These are phyloP conservation scores for Magnolia sinica DNA, from an alignment of 164 flowering plant genomes.

Conservation along the genomic window DNA sequence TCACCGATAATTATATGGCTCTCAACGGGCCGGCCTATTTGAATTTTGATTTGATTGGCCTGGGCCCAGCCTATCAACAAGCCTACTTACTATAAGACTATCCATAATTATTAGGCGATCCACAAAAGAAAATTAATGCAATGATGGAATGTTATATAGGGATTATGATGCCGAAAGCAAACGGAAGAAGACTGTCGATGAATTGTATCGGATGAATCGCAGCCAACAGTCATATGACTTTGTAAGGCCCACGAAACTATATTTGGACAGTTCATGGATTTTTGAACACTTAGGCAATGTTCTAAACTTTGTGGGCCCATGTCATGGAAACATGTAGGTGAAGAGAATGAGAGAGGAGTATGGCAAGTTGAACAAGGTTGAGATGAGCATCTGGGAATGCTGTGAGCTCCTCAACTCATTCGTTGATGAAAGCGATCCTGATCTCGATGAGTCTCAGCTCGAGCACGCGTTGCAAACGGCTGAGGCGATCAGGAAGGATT, in stretches of 20 bases:
- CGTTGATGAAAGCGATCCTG: conserved; percentile 48
- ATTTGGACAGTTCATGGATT: background rate
- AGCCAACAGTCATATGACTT: conserved; percentile 36
- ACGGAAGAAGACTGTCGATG: conserved; percentile 26
- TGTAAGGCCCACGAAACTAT: conserved; percentile 14
- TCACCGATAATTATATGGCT: too few species aligned
- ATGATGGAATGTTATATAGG: conserved; percentile 12
- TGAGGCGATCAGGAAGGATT: conserved; percentile 41
- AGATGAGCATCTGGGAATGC: conserved; percentile 47
- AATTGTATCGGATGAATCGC: conserved; percentile 33
- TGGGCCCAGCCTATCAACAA: too few species aligned
- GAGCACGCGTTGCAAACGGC: conserved; percentile 43
- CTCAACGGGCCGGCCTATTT: too few species aligned
- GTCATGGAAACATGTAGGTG: conserved; percentile 16
- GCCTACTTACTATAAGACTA: too few species aligned
- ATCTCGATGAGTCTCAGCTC: conserved; percentile 44
- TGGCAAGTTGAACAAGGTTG: conserved; percentile 30
- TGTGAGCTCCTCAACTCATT: conserved; percentile 42
- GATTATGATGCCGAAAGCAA: conserved; percentile 35
- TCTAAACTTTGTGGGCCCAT: background rate
- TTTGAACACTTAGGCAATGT: background rate
- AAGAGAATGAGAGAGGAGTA: conserved; percentile 33
- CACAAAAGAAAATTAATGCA: too few species aligned
- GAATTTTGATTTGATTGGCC: too few species aligned
- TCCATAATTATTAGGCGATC: too few species aligned